Percentiles rank a stretch among this genome's conserved stretches.
These are phyloP conservation scores for Coprinopsis marcescibilis DNA, from an alignment of 768 basidiomycete species.

Conservation along the genomic window DNA sequence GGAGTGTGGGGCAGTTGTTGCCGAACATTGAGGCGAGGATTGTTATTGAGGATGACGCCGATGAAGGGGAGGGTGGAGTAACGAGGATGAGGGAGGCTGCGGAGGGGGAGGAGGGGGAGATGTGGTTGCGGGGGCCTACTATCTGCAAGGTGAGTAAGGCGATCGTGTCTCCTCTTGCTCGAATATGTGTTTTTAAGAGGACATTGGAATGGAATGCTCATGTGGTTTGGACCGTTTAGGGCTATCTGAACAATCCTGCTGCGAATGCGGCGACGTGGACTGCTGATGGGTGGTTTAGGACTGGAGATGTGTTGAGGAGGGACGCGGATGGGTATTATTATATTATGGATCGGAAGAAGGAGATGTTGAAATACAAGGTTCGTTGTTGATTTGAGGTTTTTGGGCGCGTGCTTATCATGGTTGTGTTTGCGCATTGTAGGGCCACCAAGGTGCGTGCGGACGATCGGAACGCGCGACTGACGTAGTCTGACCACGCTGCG, in stretches of 20 bases:
- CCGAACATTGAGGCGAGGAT: slow-evolving; percentile 58
- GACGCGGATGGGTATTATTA: slow-evolving; percentile 56
- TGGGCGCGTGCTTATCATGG: background rate
- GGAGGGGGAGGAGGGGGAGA: slow-evolving; percentile 49
- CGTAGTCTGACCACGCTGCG: background rate
- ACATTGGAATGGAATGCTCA: background rate
- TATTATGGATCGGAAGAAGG: slow-evolving; percentile 56
- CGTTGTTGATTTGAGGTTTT: background rate
- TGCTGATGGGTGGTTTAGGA: slow-evolving; percentile 62
- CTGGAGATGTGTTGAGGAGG: slow-evolving; percentile 58
- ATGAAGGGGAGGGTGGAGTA: background rate
- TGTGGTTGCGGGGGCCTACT: slow-evolving; percentile 60
- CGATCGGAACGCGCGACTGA: background rate
- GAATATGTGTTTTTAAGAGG: too few species aligned
- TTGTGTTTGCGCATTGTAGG: slow-evolving; percentile 6
- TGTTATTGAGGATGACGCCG: slow-evolving; percentile 35
- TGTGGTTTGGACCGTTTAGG: slow-evolving; percentile 27
- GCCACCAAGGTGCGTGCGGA: slow-evolving; percentile 18
- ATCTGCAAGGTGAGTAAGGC: slow-evolving; percentile 56
- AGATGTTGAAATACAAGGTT: slow-evolving; percentile 56
- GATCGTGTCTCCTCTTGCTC: too few species aligned
- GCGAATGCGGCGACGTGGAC: slow-evolving; percentile 56
- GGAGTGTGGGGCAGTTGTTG: slow-evolving; percentile 50
- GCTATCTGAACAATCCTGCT: slow-evolving; percentile 55
- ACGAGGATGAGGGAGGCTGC: slow-evolving; percentile 22